Evolutionary conservation across 768 basidiomycete species (phyloP).

Genomic region (Pulveroboletus sp.): DNA sequence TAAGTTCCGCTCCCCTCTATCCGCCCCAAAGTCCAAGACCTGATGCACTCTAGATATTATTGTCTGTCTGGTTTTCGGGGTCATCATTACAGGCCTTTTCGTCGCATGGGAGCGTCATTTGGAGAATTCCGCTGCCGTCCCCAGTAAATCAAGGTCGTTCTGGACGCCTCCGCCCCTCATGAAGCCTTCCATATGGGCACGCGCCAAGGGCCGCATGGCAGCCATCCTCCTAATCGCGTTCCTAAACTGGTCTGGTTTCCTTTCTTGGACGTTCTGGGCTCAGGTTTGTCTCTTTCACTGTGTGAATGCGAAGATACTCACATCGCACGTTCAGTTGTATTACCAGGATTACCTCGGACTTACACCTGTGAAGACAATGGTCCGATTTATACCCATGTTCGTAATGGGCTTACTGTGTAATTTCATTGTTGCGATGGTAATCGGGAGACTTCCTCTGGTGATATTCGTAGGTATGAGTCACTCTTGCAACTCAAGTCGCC

Average conservation of each 20-base stretch:
- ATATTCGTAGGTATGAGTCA: slow-evolving; percentile 51
- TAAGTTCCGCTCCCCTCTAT: slow-evolving; percentile 25
- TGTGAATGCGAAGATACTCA: not conserved
- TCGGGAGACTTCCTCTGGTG: slow-evolving; percentile 52
- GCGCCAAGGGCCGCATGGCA: slow-evolving; percentile 59
- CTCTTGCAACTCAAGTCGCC: too few species aligned
- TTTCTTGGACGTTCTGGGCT: slow-evolving; percentile 50
- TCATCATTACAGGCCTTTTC: slow-evolving; percentile 54
- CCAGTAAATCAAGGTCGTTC: slow-evolving; percentile 19
- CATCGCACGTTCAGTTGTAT: slow-evolving; percentile 44
- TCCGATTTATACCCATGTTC: slow-evolving; percentile 69
- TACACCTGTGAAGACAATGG: slow-evolving; percentile 55
- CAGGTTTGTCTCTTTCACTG: slow-evolving; percentile 28
- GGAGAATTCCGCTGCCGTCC: slow-evolving; percentile 32
- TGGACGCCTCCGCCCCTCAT: slow-evolving; percentile 59
- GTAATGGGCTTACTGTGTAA: slow-evolving; percentile 63
- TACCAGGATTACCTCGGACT: slow-evolving; percentile 63
- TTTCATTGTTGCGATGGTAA: slow-evolving; percentile 55
- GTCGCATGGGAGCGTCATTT: slow-evolving; percentile 63
- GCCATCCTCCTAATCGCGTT: slow-evolving; percentile 63
- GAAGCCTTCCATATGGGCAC: slow-evolving; percentile 57
- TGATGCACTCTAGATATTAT: slow-evolving; percentile 55
- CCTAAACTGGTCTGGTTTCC: slow-evolving; percentile 57
- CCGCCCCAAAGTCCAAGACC: slow-evolving; percentile 20
- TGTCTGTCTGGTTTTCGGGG: slow-evolving; percentile 57